Percentiles rank a stretch among this genome's conserved stretches.
Conservation (phyloP, 768 basidiomycete genomes). For the Pleurotus salmoneostramineus region DNA sequence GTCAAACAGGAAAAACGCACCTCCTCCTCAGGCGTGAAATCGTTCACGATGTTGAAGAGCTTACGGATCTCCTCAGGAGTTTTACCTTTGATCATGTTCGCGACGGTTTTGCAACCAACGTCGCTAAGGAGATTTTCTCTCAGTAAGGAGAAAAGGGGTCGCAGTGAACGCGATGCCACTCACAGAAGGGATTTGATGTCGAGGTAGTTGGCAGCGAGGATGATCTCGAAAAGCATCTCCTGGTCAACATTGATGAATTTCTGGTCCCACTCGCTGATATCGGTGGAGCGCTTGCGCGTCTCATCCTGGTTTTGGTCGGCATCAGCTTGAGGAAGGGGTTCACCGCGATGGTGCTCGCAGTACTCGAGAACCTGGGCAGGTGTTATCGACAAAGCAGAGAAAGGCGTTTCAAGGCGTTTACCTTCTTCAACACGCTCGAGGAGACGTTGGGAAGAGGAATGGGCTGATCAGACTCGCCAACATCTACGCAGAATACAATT, state of each 20-base stretch:
- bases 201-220: slow-evolving; percentile 98
- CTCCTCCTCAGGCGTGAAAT: slow-evolving; percentile 99
- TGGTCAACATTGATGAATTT: slow-evolving; percentile 99
- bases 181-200: slow-evolving; percentile 98
- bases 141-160: slow-evolving; percentile 6
- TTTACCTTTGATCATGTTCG: slow-evolving; percentile 99
- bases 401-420: slow-evolving; percentile 17
- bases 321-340: slow-evolving; percentile 88
- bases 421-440: slow-evolving; percentile 91
- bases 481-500: slow-evolving; percentile 48
- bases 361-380: slow-evolving; percentile 85
- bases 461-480: slow-evolving; percentile 91
- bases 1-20: slow-evolving; percentile 34
- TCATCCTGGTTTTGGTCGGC: slow-evolving; percentile 84
- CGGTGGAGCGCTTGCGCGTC: slow-evolving; percentile 95
- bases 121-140: slow-evolving; percentile 48
- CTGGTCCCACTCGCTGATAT: slow-evolving; percentile 99
- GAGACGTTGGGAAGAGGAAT: slow-evolving; percentile 95
- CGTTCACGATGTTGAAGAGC: slow-evolving; percentile 95
- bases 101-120: slow-evolving; percentile 97
- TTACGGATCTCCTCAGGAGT: slow-evolving; percentile 99
- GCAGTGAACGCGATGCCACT: slow-evolving; percentile 22
- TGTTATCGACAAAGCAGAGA: background rate
- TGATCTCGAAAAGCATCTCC: slow-evolving; percentile 99
- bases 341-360: slow-evolving; percentile 97